Evolutionary conservation across 202 grass and related monocot genomes (phyloP).

Genomic region (Saccharum hybrid): DNA sequence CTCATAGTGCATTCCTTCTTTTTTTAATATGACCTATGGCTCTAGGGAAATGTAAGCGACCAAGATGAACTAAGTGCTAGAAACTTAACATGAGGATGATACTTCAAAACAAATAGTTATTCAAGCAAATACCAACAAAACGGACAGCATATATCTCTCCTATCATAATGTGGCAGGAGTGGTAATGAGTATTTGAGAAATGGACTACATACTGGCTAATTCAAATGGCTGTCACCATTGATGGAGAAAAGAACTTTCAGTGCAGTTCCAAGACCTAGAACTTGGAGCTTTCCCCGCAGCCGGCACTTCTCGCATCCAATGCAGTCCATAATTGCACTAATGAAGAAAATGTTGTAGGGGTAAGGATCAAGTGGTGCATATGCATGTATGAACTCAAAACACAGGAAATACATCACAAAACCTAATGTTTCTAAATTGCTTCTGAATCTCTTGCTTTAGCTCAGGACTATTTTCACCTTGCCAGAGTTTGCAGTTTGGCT

Average conservation of each 20-base stretch:
- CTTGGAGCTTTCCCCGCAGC: slow-evolving; percentile 97
- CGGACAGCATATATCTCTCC: neutral
- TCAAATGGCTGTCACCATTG: slow-evolving; percentile 48
- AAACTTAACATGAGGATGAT: neutral
- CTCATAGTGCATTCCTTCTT: neutral
- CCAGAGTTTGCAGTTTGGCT: slow-evolving; percentile 95
- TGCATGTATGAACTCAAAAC: slow-evolving; percentile 17
- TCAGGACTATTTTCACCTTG: slow-evolving; percentile 90
- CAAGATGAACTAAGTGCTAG: neutral
- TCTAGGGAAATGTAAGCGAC: neutral
- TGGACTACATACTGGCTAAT: slow-evolving; percentile 63
- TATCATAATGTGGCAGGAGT: neutral
- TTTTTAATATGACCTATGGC: neutral
- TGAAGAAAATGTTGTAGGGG: slow-evolving; percentile 4
- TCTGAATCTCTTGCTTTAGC: slow-evolving; percentile 77
- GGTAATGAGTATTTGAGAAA: slow-evolving; percentile 21
- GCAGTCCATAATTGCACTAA: slow-evolving; percentile 91
- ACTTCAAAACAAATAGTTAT: neutral
- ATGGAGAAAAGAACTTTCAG: slow-evolving; percentile 89
- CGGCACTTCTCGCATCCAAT: slow-evolving; percentile 97
- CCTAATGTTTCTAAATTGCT: slow-evolving; percentile 98
- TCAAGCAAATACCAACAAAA: neutral
- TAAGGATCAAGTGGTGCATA: slow-evolving; percentile 14
- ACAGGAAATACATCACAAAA: slow-evolving; percentile 36
- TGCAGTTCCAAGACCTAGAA: slow-evolving; percentile 92